A percentile compares a stretch with the other conserved stretches of the same genome.
Evolutionary conservation across 1,284 basidiomycete genomes (phyloP).

Genomic region (Sanghuangporus baumii): DNA sequence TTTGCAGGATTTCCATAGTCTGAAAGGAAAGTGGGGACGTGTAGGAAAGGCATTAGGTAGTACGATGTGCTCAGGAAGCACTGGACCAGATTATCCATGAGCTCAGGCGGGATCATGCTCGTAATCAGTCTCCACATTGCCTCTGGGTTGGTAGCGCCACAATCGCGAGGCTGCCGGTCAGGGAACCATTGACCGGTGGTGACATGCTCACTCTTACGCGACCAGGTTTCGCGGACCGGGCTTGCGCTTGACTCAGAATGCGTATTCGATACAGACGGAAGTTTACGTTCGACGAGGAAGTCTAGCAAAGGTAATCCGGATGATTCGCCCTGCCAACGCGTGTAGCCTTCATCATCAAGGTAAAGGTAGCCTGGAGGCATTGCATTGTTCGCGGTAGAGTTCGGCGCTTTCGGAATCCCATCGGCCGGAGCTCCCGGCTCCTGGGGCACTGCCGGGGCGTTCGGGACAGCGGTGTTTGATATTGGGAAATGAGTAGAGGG

Average conservation of each 20-base stretch:
- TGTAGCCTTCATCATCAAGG: conserved; percentile 77
- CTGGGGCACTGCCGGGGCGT: not conserved
- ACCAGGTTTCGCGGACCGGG: conserved; percentile 22
- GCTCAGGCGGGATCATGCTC: conserved; percentile 72
- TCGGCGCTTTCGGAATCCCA: conserved; percentile 37
- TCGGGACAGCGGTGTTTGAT: conserved; percentile 30
- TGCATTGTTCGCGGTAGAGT: conserved; percentile 35
- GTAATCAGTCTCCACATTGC: conserved; percentile 71
- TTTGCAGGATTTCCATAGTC: conserved; percentile 89
- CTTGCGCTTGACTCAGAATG: conserved; percentile 26
- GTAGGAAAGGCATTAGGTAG: conserved; percentile 85
- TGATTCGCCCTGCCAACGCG: conserved; percentile 84
- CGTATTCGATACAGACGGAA: conserved; percentile 29
- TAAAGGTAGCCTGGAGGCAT: conserved; percentile 73
- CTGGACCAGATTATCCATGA: conserved; percentile 85
- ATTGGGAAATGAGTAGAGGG: conserved; percentile 70
- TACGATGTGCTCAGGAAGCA: conserved; percentile 87
- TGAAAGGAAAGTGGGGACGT: conserved; percentile 81
- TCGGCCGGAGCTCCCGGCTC: conserved; percentile 23
- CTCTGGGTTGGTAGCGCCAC: conserved; percentile 72
- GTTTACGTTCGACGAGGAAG: conserved; percentile 60
- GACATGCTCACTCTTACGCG: conserved; percentile 29
- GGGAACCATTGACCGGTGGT: conserved; percentile 61
- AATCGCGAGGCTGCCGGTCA: conserved; percentile 64
- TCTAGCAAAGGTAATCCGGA: conserved; percentile 85